These are phyloP conservation scores for Bjerkandera adusta DNA, from an alignment of 1,284 basidiomycete species.

Conservation along the genomic window DNA sequence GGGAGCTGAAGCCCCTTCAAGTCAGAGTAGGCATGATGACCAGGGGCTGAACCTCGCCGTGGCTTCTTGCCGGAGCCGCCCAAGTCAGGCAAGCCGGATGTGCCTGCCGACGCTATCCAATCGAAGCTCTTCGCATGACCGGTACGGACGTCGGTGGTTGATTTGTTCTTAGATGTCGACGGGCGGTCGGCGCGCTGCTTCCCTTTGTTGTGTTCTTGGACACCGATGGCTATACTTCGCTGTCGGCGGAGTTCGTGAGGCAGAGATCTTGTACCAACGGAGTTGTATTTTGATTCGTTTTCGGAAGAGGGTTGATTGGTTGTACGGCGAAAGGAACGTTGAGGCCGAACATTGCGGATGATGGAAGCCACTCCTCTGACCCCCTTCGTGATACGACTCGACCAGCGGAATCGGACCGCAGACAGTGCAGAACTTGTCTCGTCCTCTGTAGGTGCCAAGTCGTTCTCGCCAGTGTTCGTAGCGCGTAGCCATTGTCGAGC, in stretches of 20 bases:
- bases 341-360: constrained; percentile 40
- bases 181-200: constrained; percentile 20
- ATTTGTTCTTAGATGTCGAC: constrained; percentile 22
- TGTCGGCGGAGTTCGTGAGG: constrained; percentile 21
- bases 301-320: constrained; percentile 17
- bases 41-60: constrained; percentile 4
- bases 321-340: constrained; percentile 35
- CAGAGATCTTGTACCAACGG: constrained; percentile 32
- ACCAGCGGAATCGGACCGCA: constrained; percentile 52
- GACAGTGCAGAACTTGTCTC: constrained; percentile 82
- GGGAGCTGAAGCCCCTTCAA: too few relatives aligned
- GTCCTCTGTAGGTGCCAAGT: constrained; percentile 72
- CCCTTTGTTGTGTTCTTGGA: constrained; percentile 21
- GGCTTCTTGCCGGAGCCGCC: constrained; percentile 8
- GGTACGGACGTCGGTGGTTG: constrained; percentile 22
- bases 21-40: neutral
- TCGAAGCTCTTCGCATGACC: constrained; percentile 15
- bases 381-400: constrained; percentile 38
- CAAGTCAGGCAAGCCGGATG: neutral
- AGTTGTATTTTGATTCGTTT: constrained; percentile 25
- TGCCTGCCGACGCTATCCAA: constrained; percentile 4
- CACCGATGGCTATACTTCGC: constrained; percentile 17
- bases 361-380: constrained; percentile 49
- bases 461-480: constrained; percentile 60
- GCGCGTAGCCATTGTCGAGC: constrained; percentile 77